Conservation (phyloP, 192 early-diverging fungal genomes). For the Coemansia sp. region DNA sequence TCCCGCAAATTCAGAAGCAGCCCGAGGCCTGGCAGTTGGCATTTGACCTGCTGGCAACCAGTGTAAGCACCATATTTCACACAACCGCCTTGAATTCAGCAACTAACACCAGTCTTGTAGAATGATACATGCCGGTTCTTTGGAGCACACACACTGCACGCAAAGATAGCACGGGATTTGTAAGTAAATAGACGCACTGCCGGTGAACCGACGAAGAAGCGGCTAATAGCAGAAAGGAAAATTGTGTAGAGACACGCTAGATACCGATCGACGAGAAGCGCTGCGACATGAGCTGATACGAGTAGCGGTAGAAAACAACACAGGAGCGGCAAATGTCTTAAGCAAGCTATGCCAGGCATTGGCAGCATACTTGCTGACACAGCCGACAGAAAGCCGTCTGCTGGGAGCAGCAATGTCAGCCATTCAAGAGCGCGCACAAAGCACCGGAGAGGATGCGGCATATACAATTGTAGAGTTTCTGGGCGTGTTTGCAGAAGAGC, state of each 20-base stretch:
- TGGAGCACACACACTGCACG: constrained; percentile 48
- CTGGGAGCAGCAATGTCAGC: constrained; percentile 17
- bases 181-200: constrained; percentile 1
- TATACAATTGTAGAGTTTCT: constrained; percentile 33
- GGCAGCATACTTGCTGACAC: constrained; percentile 34
- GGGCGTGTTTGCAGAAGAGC: constrained; percentile 44
- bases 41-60: constrained; percentile 33
- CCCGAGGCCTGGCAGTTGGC: constrained; percentile 46
- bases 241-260: constrained; percentile 32
- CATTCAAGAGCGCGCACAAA: constrained; percentile 21
- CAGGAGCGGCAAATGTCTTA: constrained; percentile 32
- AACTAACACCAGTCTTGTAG: background rate
- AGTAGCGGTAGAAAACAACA: constrained; percentile 32
- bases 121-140: constrained; percentile 47
- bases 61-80: constrained; percentile 4
- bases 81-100: background rate
- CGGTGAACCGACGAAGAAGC: background rate
- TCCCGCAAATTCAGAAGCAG: constrained; percentile 42
- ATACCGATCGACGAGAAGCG: constrained; percentile 33
- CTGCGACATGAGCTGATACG: constrained; percentile 35
- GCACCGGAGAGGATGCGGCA: constrained; percentile 1
- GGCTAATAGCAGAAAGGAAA: background rate
- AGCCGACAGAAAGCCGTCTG: constrained; percentile 23
- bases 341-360: constrained; percentile 41
- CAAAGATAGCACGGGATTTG: constrained; percentile 40